These are phyloP conservation scores for Schizonepeta tenuifolia DNA, from an alignment of 257 asterid species.

Conservation along the genomic window DNA sequence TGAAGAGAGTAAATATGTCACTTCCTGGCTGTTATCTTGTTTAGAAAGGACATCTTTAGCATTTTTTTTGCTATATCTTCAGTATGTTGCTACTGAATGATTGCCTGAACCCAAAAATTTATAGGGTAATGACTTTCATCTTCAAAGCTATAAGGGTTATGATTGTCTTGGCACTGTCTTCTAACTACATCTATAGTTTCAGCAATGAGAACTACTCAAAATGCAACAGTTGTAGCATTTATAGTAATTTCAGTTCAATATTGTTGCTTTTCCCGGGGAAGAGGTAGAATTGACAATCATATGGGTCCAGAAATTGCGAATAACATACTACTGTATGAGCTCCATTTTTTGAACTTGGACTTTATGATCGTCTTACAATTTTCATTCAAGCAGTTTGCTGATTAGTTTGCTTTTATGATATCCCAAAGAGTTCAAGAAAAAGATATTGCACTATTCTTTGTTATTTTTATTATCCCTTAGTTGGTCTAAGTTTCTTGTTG, in stretches of 20 bases:
- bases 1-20: too few relatives aligned
- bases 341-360: background rate
- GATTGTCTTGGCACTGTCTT: too few relatives aligned
- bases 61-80: background rate
- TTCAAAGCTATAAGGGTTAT: background rate
- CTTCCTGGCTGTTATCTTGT: background rate
- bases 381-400: too few relatives aligned
- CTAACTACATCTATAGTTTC: too few relatives aligned
- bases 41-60: background rate
- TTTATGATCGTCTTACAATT: background rate
- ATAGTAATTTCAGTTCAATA: background rate
- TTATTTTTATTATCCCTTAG: background rate
- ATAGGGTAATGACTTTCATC: background rate
- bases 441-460: background rate
- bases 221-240: background rate
- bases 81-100: background rate
- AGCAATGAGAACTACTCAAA: background rate
- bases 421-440: too few relatives aligned
- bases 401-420: too few relatives aligned
- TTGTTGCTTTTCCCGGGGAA: background rate
- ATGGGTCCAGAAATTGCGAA: background rate
- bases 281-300: background rate
- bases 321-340: background rate
- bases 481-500: background rate
- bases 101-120: background rate